Base-by-base conservation (phyloP, 2,329 filamentous ascomycete genomes). In the Geosmithia putterillii region DNA sequence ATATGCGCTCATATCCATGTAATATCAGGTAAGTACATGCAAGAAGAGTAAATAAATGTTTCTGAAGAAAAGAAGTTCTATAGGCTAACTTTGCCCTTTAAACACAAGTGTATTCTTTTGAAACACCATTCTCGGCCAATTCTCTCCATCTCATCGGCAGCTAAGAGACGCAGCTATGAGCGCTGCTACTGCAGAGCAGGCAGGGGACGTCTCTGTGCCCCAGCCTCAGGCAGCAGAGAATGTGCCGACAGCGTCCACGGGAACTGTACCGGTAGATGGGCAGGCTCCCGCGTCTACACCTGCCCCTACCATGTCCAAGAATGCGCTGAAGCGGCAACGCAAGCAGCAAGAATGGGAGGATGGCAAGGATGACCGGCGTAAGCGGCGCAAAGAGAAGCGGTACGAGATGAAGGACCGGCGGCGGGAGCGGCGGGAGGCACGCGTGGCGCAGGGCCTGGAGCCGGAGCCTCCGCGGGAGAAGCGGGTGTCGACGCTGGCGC, bases 261-360 rank as follows among this genome's bases (percentile, higher is more conserved):
- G 7, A n/a, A 7, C 5, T 12, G 10, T 12, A 9, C 5, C 28
- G 15, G 28, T 3, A 12, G 28, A 6, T 14, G 28, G 10, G 10
- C 28, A 32, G 10, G 10, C 28, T 32, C 10, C 28, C 10, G 10
- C 41, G 12, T 12, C 48, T 37, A 41, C 41, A 18, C 6, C 40
- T 6, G 36, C 45, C 3, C 49, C 52, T 2, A 51, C 52, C 19
- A 49, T 95, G 42, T 95, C 90, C 17, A 96, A 96, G 56, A 94
- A 82, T 54, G 83, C 90, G 52, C 67, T 83, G 47, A 95, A 94
- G 63, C 90, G 87, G 56, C 67, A 87, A 42, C 78, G 74, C 47
- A 80, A 79, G 44, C 72, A 78, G 49, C 72, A 85, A 56, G 69
- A 76, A 57, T 94, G 86, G 83, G 87, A 94, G 53, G 78, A 81